A percentile compares a stretch with the other conserved stretches of the same genome.
Evolutionary conservation across 495 filamentous ascomycete genomes (phyloP).

Genomic region (Tuber magnatum): DNA sequence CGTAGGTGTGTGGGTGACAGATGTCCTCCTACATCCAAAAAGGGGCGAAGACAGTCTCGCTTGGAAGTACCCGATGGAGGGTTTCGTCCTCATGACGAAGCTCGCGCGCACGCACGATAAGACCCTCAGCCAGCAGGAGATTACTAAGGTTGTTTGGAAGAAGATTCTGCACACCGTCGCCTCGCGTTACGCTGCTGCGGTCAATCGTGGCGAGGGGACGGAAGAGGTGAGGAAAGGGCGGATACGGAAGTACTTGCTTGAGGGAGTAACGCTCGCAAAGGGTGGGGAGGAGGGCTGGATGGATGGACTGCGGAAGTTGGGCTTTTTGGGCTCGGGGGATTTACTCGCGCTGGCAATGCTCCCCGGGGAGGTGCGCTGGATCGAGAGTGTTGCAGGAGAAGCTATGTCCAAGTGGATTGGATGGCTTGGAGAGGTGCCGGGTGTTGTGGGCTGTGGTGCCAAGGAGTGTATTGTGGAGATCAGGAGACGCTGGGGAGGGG

Average conservation of each 20-base stretch:
- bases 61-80: constrained; percentile 42
- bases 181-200: constrained; percentile 11
- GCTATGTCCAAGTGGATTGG: constrained; percentile 25
- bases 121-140: not conserved
- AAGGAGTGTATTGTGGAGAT: constrained; percentile 16
- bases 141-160: constrained; percentile 24
- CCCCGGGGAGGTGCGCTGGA: constrained; percentile 19
- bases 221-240: not conserved
- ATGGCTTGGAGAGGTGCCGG: constrained; percentile 13
- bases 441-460: constrained; percentile 10
- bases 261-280: not conserved
- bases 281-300: not conserved
- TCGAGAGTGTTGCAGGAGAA: constrained; percentile 20
- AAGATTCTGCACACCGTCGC: constrained; percentile 31
- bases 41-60: constrained; percentile 36
- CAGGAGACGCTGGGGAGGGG: constrained; percentile 10
- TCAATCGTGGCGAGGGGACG: not conserved
- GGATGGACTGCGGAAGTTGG: constrained; percentile 3
- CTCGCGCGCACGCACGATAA: constrained; percentile 8
- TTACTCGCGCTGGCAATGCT: constrained; percentile 10
- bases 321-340: constrained; percentile 17
- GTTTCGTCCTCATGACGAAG: constrained; percentile 37
- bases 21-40: constrained; percentile 24
- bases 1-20: constrained; percentile 37
- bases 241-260: constrained; percentile 5